Evolutionary conservation across 768 basidiomycete genomes (phyloP), one percentile per base, ranked within the genome.

Genomic region (Panaeolus papilionaceus): DNA sequence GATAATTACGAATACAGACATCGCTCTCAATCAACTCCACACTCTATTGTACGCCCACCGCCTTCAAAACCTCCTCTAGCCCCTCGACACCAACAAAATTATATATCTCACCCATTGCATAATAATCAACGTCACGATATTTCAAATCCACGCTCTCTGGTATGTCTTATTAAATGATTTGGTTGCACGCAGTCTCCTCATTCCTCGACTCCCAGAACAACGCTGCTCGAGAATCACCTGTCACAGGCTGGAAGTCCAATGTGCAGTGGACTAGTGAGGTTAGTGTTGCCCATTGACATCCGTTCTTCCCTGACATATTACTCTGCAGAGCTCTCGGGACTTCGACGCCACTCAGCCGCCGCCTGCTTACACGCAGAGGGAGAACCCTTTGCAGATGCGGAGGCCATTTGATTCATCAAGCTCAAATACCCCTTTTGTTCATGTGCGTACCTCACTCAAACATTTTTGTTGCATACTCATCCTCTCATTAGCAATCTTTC

Each of bases 401-500:
- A 51, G 47, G 23, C 47, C 47, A 3, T 20, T 23, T 12, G 26
- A 23, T 26, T 11, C 47, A 20, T 51, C 20, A 3, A n/a, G 10
- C 10, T 51, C 47, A 0, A 51, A 20, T 51, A 26, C 23, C 26
- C 1, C 47, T 51, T 26, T 18, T 26, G 47, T 26, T 7, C 47
- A 20, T 6, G 26, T 66, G 11, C 33, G 10, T 45, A 16, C 28
- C 16, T 12, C 51, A 2, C 61, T 38, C 14, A 10, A 18, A 61
- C 61, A 61, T 66, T 12, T 7, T 44, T 28, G 39, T 45, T 44
- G 39, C 20, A 42, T 33, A 47, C 62, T 26, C 62, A 39, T 37
- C 20, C 28, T 26, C 42, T 12, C 62, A 18, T 61, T 33, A 69
- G 63, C 65, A 65, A 45, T 5, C 58, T 62, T 38, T 54, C 23